These are phyloP conservation scores for Penicillium sp. DNA, from an alignment of 2,329 filamentous ascomycete species.

Conservation along the genomic window DNA sequence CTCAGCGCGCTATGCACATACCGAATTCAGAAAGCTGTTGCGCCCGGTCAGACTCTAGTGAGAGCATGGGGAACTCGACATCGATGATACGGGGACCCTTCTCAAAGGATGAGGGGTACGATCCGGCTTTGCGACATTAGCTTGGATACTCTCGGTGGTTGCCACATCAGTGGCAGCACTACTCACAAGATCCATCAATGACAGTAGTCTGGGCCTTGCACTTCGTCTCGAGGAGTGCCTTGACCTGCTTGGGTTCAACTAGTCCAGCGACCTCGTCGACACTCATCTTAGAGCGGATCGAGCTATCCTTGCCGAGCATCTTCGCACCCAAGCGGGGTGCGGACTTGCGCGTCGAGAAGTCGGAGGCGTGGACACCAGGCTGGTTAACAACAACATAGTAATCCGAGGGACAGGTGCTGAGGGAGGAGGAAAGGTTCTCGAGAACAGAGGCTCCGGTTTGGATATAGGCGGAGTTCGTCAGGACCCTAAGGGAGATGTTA, in stretches of 20 bases:
- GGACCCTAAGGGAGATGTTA: slow-evolving; percentile 37
- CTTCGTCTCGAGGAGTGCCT: slow-evolving; percentile 45
- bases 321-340: slow-evolving; percentile 58
- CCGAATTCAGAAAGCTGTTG: slow-evolving; percentile 47
- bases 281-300: slow-evolving; percentile 54
- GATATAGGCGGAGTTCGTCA: slow-evolving; percentile 44
- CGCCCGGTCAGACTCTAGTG: slow-evolving; percentile 37
- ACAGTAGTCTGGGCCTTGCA: slow-evolving; percentile 50
- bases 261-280: slow-evolving; percentile 57
- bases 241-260: slow-evolving; percentile 48
- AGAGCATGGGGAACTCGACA: slow-evolving; percentile 48
- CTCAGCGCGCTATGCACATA: slow-evolving; percentile 25
- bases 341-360: slow-evolving; percentile 60
- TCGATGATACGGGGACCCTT: slow-evolving; percentile 46
- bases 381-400: slow-evolving; percentile 79
- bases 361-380: slow-evolving; percentile 69
- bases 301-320: slow-evolving; percentile 52
- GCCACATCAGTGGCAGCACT: slow-evolving; percentile 3
- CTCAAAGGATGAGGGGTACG: slow-evolving; percentile 41
- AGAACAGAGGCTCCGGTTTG: slow-evolving; percentile 48
- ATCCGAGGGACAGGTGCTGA: slow-evolving; percentile 70
- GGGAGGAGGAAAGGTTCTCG: slow-evolving; percentile 46
- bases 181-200: slow-evolving; percentile 48
- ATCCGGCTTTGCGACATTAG: slow-evolving; percentile 38
- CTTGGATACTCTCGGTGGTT: not conserved